A percentile compares a stretch with the other conserved stretches of the same genome.
phyloP scores from a whole-genome alignment of 768 basidiomycete genomes.

The Calocera cornea region DNA sequence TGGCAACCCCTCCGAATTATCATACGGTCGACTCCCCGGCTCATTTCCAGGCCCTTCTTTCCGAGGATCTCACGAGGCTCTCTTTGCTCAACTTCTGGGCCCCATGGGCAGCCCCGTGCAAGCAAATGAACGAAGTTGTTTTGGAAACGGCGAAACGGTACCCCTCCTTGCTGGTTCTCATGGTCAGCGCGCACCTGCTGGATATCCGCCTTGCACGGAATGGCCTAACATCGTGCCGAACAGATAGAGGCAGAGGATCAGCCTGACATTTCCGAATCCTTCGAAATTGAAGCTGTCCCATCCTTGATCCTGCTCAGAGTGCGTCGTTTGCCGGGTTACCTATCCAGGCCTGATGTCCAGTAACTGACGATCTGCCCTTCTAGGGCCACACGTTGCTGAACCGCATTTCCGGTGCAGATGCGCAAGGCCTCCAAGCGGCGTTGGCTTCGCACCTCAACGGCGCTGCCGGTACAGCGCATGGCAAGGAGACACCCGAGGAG shows the following conservation, averaged over 20 bases:
- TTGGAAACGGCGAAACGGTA: slow-evolving; percentile 61
- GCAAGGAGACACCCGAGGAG: slow-evolving; percentile 48
- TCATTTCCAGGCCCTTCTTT: slow-evolving; percentile 63
- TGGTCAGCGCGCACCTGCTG: slow-evolving; percentile 31
- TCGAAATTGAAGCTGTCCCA: slow-evolving; percentile 83
- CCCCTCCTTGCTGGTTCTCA: slow-evolving; percentile 52
- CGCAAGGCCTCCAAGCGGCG: slow-evolving; percentile 42
- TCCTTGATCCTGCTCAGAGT: slow-evolving; percentile 71
- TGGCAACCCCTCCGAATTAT: slow-evolving; percentile 26
- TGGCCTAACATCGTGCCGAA: background rate
- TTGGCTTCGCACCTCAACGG: slow-evolving; percentile 40
- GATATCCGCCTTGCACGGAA: slow-evolving; percentile 12
- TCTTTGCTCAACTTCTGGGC: slow-evolving; percentile 94
- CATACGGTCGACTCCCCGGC: slow-evolving; percentile 43
- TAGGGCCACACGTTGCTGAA: slow-evolving; percentile 82
- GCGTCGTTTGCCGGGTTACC: slow-evolving; percentile 16
- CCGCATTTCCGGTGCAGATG: slow-evolving; percentile 70
- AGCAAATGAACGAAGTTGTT: slow-evolving; percentile 72
- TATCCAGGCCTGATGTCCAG: background rate
- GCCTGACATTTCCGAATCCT: slow-evolving; percentile 77
- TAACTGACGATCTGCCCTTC: slow-evolving; percentile 7
- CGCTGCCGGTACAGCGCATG: slow-evolving; percentile 16
- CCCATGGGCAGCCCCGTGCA: slow-evolving; percentile 79
- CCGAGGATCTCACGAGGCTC: slow-evolving; percentile 59
- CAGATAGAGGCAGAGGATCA: slow-evolving; percentile 76